Evolutionary conservation across 768 basidiomycete species (phyloP).

Genomic region (Tricholoma terreum): DNA sequence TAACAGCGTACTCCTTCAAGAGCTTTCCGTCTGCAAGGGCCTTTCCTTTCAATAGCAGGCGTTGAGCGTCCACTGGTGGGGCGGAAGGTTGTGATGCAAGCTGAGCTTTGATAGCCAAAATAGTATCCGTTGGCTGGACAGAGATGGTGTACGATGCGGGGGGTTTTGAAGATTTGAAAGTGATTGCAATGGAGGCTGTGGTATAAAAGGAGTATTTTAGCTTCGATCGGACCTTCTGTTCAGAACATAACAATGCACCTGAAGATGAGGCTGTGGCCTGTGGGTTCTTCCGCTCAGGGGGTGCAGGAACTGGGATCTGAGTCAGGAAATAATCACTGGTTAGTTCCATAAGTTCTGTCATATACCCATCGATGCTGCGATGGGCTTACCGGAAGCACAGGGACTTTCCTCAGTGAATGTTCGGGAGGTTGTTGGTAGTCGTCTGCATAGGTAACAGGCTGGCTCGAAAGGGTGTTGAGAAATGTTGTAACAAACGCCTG

Average conservation of each 20-base stretch:
- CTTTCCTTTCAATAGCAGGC: slow-evolving; percentile 92
- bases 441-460: slow-evolving; percentile 67
- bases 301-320: slow-evolving; percentile 19
- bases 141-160: slow-evolving; percentile 68
- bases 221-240: slow-evolving; percentile 6
- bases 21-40: slow-evolving; percentile 86
- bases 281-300: slow-evolving; percentile 48
- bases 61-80: slow-evolving; percentile 76
- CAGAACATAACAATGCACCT: slow-evolving; percentile 24
- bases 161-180: slow-evolving; percentile 92
- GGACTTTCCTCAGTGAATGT: slow-evolving; percentile 65
- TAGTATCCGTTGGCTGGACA: slow-evolving; percentile 78
- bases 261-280: slow-evolving; percentile 30
- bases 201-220: neutral
- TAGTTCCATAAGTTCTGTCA: slow-evolving; percentile 4
- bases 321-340: neutral
- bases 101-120: slow-evolving; percentile 74
- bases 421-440: slow-evolving; percentile 74
- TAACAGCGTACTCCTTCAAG: slow-evolving; percentile 84
- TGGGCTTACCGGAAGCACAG: slow-evolving; percentile 58
- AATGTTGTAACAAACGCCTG: slow-evolving; percentile 66
- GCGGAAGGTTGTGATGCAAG: slow-evolving; percentile 66
- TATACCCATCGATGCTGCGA: slow-evolving; percentile 5
- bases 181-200: slow-evolving; percentile 58
- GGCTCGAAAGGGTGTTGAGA: slow-evolving; percentile 57